phyloP scores from a whole-genome alignment of 2,329 filamentous ascomycete species.

The Hypoxylon sp. region DNA sequence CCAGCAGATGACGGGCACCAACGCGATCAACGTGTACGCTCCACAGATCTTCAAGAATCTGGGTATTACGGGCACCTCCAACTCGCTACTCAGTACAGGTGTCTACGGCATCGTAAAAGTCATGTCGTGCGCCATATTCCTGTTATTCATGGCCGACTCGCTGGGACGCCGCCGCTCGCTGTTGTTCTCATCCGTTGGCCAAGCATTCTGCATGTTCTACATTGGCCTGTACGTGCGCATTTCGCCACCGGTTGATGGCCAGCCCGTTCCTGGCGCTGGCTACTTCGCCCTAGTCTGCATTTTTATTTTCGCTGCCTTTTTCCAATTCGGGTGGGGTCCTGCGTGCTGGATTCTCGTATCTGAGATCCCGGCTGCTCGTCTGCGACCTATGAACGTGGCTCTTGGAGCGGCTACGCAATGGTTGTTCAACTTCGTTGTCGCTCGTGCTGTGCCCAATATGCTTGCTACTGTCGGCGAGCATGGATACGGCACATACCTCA shows the following conservation, averaged over 20 bases:
- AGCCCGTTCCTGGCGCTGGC: constrained; percentile 70
- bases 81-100: constrained; percentile 72
- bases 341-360: constrained; percentile 75
- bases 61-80: constrained; percentile 61
- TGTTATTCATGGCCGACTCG: constrained; percentile 72
- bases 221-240: constrained; percentile 76
- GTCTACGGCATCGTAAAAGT: constrained; percentile 76
- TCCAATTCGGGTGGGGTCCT: constrained; percentile 76
- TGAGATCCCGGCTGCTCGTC: constrained; percentile 74
- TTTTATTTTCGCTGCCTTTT: constrained; percentile 77
- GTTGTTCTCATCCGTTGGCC: constrained; percentile 72
- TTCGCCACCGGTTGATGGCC: constrained; percentile 64
- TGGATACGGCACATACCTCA: constrained; percentile 70
- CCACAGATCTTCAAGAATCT: constrained; percentile 55
- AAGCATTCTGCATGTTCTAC: constrained; percentile 74
- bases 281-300: constrained; percentile 77
- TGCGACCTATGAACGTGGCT: constrained; percentile 67
- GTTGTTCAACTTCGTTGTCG: constrained; percentile 77
- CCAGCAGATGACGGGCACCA: constrained; percentile 78
- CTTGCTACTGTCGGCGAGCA: constrained; percentile 61
- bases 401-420: constrained; percentile 74
- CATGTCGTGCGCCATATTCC: constrained; percentile 68
- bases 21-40: constrained; percentile 56
- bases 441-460: constrained; percentile 75
- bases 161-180: constrained; percentile 69